phyloP scores from a whole-genome alignment of 495 filamentous ascomycete species.

The Acidomyces sp. region DNA sequence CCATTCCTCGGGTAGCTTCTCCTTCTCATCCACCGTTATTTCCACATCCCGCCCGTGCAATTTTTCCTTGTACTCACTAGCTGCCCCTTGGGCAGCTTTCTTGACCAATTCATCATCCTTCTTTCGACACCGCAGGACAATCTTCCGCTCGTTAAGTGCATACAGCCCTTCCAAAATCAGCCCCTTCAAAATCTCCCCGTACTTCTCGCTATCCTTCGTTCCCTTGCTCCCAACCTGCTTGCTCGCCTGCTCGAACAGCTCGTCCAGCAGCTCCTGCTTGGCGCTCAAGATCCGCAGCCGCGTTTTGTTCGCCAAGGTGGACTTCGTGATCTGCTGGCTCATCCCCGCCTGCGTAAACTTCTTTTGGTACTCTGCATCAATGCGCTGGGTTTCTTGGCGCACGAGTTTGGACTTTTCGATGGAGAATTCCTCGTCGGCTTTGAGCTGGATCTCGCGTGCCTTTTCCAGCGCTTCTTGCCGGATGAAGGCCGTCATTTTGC shows the following conservation, averaged over 20 bases:
- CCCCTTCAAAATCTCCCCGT: slow-evolving; percentile 60
- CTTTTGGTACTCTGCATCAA: slow-evolving; percentile 88
- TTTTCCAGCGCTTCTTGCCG: slow-evolving; percentile 95
- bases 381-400: slow-evolving; percentile 79
- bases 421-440: slow-evolving; percentile 95
- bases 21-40: slow-evolving; percentile 93
- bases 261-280: slow-evolving; percentile 79
- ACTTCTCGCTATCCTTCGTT: slow-evolving; percentile 43
- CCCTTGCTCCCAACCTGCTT: slow-evolving; percentile 48
- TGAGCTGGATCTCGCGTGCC: slow-evolving; percentile 88
- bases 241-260: slow-evolving; percentile 71
- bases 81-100: slow-evolving; percentile 61
- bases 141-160: slow-evolving; percentile 64
- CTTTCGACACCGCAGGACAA: slow-evolving; percentile 62
- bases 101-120: slow-evolving; percentile 59
- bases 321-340: slow-evolving; percentile 93
- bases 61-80: slow-evolving; percentile 67
- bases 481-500: slow-evolving; percentile 99
- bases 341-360: slow-evolving; percentile 95
- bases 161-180: slow-evolving; percentile 84
- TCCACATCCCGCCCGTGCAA: slow-evolving; percentile 61
- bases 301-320: slow-evolving; percentile 88
- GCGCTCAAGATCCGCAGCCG: slow-evolving; percentile 73
- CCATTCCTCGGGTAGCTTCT: slow-evolving; percentile 71
- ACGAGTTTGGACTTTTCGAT: slow-evolving; percentile 98